These are phyloP conservation scores for Penicillium sp. DNA, from an alignment of 2,329 filamentous ascomycete genomes.

Conservation along the genomic window DNA sequence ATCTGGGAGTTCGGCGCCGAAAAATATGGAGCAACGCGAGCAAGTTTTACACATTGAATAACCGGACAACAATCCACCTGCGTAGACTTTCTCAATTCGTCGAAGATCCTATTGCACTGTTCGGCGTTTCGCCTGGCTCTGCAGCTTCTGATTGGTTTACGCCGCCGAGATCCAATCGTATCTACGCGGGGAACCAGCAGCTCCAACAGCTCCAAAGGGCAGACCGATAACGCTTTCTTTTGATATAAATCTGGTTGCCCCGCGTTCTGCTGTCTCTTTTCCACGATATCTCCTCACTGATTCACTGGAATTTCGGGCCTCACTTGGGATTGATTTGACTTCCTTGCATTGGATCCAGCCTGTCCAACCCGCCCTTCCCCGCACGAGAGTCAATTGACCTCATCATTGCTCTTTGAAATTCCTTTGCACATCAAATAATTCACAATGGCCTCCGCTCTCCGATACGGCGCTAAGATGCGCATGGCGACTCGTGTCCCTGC, in stretches of 20 bases:
- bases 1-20: neutral
- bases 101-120: constrained; percentile 8
- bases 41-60: constrained; percentile 8
- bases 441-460: constrained; percentile 39
- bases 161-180: constrained; percentile 25
- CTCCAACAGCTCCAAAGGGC: constrained; percentile 15
- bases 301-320: neutral
- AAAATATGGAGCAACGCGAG: neutral
- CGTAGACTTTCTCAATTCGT: constrained; percentile 26
- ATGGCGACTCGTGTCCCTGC: constrained; percentile 34
- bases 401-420: neutral
- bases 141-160: constrained; percentile 21
- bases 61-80: neutral
- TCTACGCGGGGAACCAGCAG: constrained; percentile 24
- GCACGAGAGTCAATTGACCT: constrained; percentile 4
- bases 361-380: constrained; percentile 7
- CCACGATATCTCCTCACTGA: neutral
- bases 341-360: neutral
- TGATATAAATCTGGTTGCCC: constrained; percentile 22
- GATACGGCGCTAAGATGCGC: constrained; percentile 36
- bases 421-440: neutral
- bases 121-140: constrained; percentile 18
- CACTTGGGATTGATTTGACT: neutral
- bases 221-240: constrained; percentile 17
- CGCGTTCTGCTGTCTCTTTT: constrained; percentile 6